Conservation (phyloP, 1,284 basidiomycete species). For the Rhodotorula sp. region DNA sequence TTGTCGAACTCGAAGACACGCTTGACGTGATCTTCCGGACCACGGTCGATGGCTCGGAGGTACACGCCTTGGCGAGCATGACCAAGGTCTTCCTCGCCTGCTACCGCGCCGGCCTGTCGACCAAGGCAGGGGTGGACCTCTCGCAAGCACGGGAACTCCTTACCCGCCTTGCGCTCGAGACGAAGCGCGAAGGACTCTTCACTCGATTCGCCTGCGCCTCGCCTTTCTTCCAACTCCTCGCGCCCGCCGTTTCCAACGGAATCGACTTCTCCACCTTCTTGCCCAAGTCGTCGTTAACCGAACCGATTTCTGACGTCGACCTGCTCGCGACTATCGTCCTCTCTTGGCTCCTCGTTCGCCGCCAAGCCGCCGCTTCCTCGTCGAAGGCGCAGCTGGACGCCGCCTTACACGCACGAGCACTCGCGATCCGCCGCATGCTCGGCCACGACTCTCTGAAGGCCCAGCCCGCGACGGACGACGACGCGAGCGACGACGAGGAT, state of each 20-base stretch:
- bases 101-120: not conserved
- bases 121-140: not conserved
- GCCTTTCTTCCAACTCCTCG: conserved; percentile 26
- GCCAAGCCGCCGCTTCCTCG: not conserved
- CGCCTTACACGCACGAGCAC: conserved; percentile 17
- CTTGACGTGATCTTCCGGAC: conserved; percentile 14
- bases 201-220: conserved; percentile 14
- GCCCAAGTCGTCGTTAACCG: not conserved
- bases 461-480: conserved; percentile 6
- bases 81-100: conserved; percentile 16
- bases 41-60: conserved; percentile 17
- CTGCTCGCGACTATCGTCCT: conserved; percentile 26
- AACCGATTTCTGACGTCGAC: conserved; percentile 17
- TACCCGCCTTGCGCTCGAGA: conserved; percentile 11
- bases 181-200: not conserved
- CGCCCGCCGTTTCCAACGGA: conserved; percentile 6
- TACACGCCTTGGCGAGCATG: conserved; percentile 7
- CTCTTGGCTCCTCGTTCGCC: conserved; percentile 31
- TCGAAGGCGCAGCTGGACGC: conserved; percentile 14
- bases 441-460: not conserved
- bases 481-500: not conserved
- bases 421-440: conserved; percentile 22
- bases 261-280: not conserved
- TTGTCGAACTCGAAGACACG: conserved; percentile 7
- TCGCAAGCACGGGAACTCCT: conserved; percentile 4